Evolutionary conservation across 2,329 filamentous ascomycete species (phyloP).

Genomic region (Colletotrichum eremochloae): DNA sequence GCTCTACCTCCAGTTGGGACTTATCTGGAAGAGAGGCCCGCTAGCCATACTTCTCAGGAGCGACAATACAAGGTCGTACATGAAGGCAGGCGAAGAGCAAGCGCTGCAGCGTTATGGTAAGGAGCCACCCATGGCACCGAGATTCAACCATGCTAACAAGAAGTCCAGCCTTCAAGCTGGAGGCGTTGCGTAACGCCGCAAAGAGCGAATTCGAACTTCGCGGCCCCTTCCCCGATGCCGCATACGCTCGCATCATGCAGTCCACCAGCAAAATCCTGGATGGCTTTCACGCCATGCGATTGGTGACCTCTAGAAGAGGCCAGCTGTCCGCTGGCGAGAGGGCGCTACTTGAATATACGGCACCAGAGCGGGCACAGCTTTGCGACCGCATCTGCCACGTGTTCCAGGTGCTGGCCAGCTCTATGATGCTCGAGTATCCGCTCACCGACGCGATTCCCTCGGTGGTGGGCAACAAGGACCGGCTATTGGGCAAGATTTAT

Average conservation of each 20-base stretch:
- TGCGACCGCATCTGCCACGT: constrained; percentile 94
- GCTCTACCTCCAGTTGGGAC: constrained; percentile 93
- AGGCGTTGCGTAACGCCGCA: constrained; percentile 79
- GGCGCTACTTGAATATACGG: constrained; percentile 83
- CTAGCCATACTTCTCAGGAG: constrained; percentile 78
- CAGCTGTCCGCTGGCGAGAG: constrained; percentile 84
- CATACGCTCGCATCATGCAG: constrained; percentile 80
- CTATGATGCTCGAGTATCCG: constrained; percentile 94
- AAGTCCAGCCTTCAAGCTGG: constrained; percentile 71
- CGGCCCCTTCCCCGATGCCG: constrained; percentile 84
- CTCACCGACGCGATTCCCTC: constrained; percentile 90
- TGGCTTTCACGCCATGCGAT: constrained; percentile 95
- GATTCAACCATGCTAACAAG: background rate
- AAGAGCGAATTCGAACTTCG: constrained; percentile 89
- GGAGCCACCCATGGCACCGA: constrained; percentile 24
- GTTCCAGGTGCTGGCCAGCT: constrained; percentile 86
- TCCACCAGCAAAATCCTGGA: constrained; percentile 89
- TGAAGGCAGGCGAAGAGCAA: constrained; percentile 88
- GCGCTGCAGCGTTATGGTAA: constrained; percentile 83
- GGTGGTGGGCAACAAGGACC: constrained; percentile 83
- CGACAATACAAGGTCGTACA: constrained; percentile 75
- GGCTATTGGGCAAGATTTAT: constrained; percentile 88
- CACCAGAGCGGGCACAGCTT: constrained; percentile 81
- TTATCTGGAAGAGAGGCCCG: constrained; percentile 96
- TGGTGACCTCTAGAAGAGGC: constrained; percentile 86